A percentile compares a stretch with the other conserved stretches of the same genome.
Conservation (phyloP, 2,329 filamentous ascomycete species). For the Knufia fluminis region DNA sequence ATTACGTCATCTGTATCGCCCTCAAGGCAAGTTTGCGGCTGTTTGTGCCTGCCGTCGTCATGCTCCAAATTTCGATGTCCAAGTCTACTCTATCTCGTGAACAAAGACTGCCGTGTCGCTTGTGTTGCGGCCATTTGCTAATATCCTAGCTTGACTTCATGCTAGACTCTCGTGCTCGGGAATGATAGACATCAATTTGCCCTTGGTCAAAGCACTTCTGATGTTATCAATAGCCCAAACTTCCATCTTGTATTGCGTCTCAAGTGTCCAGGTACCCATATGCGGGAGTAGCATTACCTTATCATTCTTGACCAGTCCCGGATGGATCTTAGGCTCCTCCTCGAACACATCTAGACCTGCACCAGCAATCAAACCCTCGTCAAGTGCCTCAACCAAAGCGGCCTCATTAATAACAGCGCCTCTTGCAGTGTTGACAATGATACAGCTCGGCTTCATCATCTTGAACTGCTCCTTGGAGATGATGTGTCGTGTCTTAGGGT, state of each 20-base stretch:
- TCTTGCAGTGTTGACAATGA: conserved; percentile 74
- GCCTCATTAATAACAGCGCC: conserved; percentile 75
- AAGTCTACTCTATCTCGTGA: no score
- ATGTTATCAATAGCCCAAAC: conserved; percentile 19
- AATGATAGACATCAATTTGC: conserved; percentile 5
- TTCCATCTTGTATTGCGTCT: conserved; percentile 45
- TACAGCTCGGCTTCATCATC: conserved; percentile 67
- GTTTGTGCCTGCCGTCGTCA: no score
- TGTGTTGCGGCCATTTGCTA: no score
- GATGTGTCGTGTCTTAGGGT: conserved; percentile 63
- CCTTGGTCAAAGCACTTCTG: conserved; percentile 4
- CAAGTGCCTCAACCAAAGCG: conserved; percentile 65
- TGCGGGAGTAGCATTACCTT: conserved; percentile 70
- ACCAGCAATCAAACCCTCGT: conserved; percentile 59
- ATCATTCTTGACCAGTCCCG: conserved; percentile 59
- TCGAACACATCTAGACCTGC: conserved; percentile 76
- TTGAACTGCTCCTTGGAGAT: conserved; percentile 62
- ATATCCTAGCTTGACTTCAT: background rate
- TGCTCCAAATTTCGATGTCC: no score
- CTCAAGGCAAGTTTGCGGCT: no score
- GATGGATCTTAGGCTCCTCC: conserved; percentile 67
- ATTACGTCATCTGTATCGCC: background rate
- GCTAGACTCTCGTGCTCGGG: conserved; percentile 8
- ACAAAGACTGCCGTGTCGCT: no score
- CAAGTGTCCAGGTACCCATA: conserved; percentile 75